These are phyloP conservation scores for Lobosporangium transversale DNA, from an alignment of 192 early-diverging fungal genomes.

Conservation along the genomic window DNA sequence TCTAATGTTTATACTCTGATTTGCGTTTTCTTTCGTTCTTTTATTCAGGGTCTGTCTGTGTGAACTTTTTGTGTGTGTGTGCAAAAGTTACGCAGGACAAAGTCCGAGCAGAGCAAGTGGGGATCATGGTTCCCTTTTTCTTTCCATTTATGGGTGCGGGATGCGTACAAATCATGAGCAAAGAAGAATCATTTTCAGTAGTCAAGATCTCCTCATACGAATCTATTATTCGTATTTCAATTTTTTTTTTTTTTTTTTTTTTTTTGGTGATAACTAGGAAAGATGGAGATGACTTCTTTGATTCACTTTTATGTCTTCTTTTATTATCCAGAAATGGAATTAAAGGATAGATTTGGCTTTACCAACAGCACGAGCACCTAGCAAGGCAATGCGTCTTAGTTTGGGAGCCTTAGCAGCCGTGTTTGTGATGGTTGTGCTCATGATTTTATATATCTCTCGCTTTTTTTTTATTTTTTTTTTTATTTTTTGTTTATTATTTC, in stretches of 20 bases:
- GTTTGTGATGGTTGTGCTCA: slow-evolving; percentile 24
- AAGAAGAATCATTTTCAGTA: too few relatives aligned
- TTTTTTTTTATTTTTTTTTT: neutral
- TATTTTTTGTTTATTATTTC: neutral
- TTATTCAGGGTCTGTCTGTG: neutral
- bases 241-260: too few relatives aligned
- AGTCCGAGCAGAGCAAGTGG: slow-evolving; percentile 1
- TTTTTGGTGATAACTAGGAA: too few relatives aligned
- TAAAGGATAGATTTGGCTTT: too few relatives aligned
- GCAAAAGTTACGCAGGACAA: neutral
- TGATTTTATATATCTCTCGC: neutral
- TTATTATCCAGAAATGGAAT: too few relatives aligned
- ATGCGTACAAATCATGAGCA: too few relatives aligned
- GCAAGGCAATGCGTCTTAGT: slow-evolving; percentile 82
- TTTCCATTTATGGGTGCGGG: too few relatives aligned
- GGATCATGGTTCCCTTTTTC: too few relatives aligned
- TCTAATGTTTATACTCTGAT: neutral
- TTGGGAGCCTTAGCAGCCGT: slow-evolving; percentile 56
- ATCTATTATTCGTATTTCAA: too few relatives aligned
- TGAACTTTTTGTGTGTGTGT: neutral
- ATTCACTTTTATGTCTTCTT: too few relatives aligned
- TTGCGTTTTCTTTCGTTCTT: neutral
- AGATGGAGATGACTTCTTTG: neutral
- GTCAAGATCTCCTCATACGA: too few relatives aligned
- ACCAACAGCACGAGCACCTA: slow-evolving; percentile 83